Evolutionary conservation across 805 yeast species (phyloP).

Genomic region (Lipomyces oligophaga): DNA sequence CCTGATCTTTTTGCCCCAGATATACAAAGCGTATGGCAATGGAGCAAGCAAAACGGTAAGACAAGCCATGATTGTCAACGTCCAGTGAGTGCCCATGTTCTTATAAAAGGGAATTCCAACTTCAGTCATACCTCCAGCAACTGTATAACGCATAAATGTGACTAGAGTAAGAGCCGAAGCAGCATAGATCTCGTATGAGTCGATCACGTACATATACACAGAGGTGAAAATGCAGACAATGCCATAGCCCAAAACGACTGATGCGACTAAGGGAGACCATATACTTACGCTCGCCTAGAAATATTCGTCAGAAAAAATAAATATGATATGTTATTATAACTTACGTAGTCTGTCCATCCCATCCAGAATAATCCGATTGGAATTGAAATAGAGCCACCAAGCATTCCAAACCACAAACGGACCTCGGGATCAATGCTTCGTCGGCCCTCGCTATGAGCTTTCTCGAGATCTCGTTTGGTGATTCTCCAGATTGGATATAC

Average conservation of each 20-base stretch:
- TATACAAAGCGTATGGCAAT: conserved; percentile 53
- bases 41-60: conserved; percentile 43
- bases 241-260: conserved; percentile 43
- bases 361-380: conserved; percentile 50
- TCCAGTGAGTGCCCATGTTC: conserved; percentile 49
- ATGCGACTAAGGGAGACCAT: conserved; percentile 54
- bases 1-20: conserved; percentile 45
- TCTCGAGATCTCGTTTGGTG: conserved; percentile 9
- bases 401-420: conserved; percentile 48
- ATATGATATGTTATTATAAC: conserved; percentile 30
- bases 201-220: conserved; percentile 42
- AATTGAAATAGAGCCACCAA: conserved; percentile 47
- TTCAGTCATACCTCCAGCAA: conserved; percentile 53
- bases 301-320: background rate
- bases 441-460: conserved; percentile 14
- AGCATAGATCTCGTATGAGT: conserved; percentile 47
- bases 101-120: conserved; percentile 53
- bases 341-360: conserved; percentile 50
- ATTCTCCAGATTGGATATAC: conserved; percentile 15
- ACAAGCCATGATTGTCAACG: conserved; percentile 24
- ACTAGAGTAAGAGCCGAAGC: conserved; percentile 85
- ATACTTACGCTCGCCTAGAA: conserved; percentile 15
- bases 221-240: conserved; percentile 42
- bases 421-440: conserved; percentile 43
- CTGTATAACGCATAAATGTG: conserved; percentile 50